phyloP scores from a whole-genome alignment of 805 yeast genomes.

The Candida parachauliodes region DNA sequence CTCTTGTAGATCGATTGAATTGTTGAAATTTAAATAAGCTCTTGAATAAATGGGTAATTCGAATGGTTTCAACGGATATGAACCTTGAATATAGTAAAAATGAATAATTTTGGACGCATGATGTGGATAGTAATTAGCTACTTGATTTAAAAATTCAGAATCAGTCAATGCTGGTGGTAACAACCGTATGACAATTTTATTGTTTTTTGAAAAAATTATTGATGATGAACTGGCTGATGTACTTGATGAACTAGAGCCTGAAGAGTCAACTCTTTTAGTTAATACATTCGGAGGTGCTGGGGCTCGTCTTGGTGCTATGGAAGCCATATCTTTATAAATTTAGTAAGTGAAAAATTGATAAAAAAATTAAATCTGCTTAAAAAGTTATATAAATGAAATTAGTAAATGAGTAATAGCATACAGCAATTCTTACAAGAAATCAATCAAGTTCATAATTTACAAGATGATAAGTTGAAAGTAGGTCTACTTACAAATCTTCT shows the following conservation, averaged over 20 bases:
- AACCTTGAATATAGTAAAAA: slow-evolving; percentile 41
- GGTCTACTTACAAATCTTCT: slow-evolving; percentile 19
- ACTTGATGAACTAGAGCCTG: not conserved
- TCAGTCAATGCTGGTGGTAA: slow-evolving; percentile 36
- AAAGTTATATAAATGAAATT: slow-evolving; percentile 3
- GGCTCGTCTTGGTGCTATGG: slow-evolving; percentile 9
- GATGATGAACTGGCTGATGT: not conserved
- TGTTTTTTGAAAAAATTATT: not conserved
- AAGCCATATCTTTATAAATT: slow-evolving; percentile 5
- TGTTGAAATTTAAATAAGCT: slow-evolving; percentile 36
- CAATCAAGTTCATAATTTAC: slow-evolving; percentile 3
- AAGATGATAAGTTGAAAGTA: slow-evolving; percentile 13
- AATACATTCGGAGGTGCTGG: slow-evolving; percentile 1
- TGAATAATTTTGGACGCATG: slow-evolving; percentile 14
- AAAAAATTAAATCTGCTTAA: not conserved
- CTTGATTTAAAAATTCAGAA: slow-evolving; percentile 11
- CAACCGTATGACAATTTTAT: slow-evolving; percentile 35
- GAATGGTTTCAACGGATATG: slow-evolving; percentile 35
- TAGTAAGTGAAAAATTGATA: not conserved
- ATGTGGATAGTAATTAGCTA: slow-evolving; percentile 9
- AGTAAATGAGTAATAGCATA: not conserved
- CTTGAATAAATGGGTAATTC: slow-evolving; percentile 39
- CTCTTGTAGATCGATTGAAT: slow-evolving; percentile 19
- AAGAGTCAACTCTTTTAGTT: not conserved
- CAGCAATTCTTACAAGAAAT: slow-evolving; percentile 7